Percentiles rank a stretch among this genome's conserved stretches.
phyloP scores from a whole-genome alignment of 305 asterid genomes.

The Fraxinus sp. region DNA sequence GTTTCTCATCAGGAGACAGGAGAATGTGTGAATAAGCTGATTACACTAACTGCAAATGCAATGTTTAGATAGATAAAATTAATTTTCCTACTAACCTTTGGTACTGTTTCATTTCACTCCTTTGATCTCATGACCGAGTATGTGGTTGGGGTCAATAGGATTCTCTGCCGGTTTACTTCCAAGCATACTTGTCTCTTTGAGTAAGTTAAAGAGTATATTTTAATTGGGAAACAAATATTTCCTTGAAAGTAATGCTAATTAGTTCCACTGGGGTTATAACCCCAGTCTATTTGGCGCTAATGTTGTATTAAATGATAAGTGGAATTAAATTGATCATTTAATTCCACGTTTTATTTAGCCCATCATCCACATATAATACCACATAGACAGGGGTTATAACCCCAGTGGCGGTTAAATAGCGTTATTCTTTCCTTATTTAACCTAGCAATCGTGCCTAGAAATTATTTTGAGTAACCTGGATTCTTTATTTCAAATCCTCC shows the following conservation, averaged over 20 bases:
- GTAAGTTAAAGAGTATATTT: not conserved
- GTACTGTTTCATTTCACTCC: not conserved
- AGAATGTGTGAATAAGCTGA: not conserved
- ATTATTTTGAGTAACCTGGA: not conserved
- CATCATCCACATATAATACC: too few relatives aligned
- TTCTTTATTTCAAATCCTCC: not conserved
- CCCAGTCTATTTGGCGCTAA: not conserved
- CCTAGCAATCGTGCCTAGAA: not conserved
- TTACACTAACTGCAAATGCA: not conserved
- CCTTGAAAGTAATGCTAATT: not conserved
- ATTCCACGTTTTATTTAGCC: not conserved
- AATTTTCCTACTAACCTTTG: not conserved
- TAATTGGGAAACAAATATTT: not conserved
- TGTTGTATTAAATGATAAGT: not conserved
- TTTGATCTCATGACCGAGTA: not conserved
- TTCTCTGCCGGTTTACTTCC: not conserved
- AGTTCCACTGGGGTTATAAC: not conserved
- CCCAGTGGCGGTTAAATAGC: not conserved
- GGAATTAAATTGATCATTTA: too few relatives aligned
- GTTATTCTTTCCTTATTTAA: not conserved
- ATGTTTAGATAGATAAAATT: not conserved
- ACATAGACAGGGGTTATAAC: not conserved
- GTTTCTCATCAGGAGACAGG: not conserved
- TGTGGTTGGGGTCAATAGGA: not conserved
- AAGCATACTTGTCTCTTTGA: not conserved